Evolutionary conservation across 2,329 filamentous ascomycete species (phyloP), one percentile per base, ranked within the genome.

Genomic region (Microascus cirrosus): DNA sequence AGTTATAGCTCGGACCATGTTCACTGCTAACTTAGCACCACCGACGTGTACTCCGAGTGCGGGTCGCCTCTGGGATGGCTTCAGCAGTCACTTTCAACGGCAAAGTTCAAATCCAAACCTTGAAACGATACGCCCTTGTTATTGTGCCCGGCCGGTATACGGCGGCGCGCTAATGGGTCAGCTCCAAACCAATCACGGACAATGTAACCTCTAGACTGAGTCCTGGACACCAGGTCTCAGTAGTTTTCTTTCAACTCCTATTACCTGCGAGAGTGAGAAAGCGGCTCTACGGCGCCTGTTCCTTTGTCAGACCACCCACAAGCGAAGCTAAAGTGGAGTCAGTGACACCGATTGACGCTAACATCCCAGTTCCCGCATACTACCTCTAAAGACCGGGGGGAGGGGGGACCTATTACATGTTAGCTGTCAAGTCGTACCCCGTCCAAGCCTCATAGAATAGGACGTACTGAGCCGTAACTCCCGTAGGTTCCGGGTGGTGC

Each of bases 391-490:
- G 72, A n/a, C 80, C 79, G 4, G 79, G 79, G 13, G 79, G 80
- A 58, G 79, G 79, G 35, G 80, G 80, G 24, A 82, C 77, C 78
- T 82, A 63, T 24, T 50, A 20, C 52, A 20, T 12, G 45, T 50
- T 24, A 50, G 45, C 20, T 12, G 20, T 24, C 4, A 2, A 24
- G 45, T 20, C 5, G 6, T 13, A 8, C 20, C 39, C 45, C 24
- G 11, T 6, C 36, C 12, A 22, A 11, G 3, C n/a, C 22, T 24
- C 20, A 24, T 24, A 22, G 3, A 20, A 13, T 20, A 50, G 22
- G 5, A 50, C 83, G 64, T 80, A 87, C 86, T 64, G 84, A 77
- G 64, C 80, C 83, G 67, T 89, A 90, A 54, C 78, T 75, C 55
- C 75, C 73, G 51, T 53, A 34, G 24, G 68, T 68, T 58, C 79